Conservation (phyloP, 345 rosid species). For the Bruguiera gymnorhiza region DNA sequence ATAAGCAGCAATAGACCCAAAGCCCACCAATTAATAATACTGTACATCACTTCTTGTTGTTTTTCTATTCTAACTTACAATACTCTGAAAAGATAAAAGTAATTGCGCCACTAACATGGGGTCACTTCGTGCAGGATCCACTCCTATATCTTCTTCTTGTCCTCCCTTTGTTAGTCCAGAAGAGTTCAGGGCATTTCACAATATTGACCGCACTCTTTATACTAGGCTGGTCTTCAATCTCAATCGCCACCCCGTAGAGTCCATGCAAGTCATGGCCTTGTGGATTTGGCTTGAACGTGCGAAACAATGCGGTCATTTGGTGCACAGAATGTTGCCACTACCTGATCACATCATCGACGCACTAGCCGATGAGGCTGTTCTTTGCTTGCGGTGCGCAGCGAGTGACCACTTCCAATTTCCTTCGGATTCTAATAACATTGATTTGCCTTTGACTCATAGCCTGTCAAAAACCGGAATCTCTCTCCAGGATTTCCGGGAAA, state of each 20-base stretch:
- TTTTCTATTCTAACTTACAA: too few relatives aligned
- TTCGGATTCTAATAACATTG: not conserved
- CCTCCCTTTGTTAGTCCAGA: conserved; percentile 23
- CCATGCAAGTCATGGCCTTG: conserved; percentile 54
- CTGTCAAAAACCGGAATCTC: conserved; percentile 27
- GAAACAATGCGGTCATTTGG: conserved; percentile 17
- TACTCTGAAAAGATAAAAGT: too few relatives aligned
- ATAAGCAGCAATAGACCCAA: not conserved
- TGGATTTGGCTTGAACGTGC: conserved; percentile 57
- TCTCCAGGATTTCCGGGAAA: conserved; percentile 31
- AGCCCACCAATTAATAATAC: not conserved
- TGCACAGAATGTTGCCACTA: conserved; percentile 20
- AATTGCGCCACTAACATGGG: too few relatives aligned
- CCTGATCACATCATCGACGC: conserved; percentile 33
- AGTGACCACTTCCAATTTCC: conserved; percentile 13
- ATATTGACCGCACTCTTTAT: conserved; percentile 50
- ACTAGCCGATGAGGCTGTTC: conserved; percentile 52
- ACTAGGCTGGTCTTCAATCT: conserved; percentile 39
- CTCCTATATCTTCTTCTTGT: conserved; percentile 6
- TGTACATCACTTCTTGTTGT: too few relatives aligned
- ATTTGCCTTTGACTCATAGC: conserved; percentile 26
- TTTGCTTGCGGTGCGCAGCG: conserved; percentile 40
- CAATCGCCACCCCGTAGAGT: conserved; percentile 39
- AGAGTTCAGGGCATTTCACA: conserved; percentile 51
- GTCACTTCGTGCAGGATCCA: too few relatives aligned